These are phyloP conservation scores for Malassezia furfur DNA, from an alignment of 1,284 basidiomycete genomes.

Conservation along the genomic window DNA sequence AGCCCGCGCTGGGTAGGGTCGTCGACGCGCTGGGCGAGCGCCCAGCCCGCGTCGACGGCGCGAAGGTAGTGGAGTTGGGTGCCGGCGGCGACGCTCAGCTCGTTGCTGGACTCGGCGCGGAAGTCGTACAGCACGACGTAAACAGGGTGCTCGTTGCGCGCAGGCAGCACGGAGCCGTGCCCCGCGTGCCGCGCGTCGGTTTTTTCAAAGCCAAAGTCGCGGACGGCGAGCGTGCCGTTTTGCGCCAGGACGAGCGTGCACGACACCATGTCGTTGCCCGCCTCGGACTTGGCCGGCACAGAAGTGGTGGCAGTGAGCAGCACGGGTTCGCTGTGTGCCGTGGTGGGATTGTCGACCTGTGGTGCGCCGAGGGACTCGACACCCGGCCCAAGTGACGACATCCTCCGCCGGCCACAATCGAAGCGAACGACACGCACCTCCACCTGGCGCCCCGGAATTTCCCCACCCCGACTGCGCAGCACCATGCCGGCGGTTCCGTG, in stretches of 20 bases:
- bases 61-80: constrained; percentile 1
- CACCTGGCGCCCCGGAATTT: not conserved
- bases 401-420: not conserved
- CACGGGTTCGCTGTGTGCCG: not conserved
- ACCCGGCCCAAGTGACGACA: not conserved
- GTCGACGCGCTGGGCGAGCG: constrained; percentile 4
- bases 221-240: not conserved
- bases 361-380: not conserved
- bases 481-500: not conserved
- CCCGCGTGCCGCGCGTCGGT: constrained; percentile 8
- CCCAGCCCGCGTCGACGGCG: constrained; percentile 10
- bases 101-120: constrained; percentile 13
- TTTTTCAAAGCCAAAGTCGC: constrained; percentile 12
- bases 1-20: constrained; percentile 6
- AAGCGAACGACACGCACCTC: not conserved
- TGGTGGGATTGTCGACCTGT: not conserved
- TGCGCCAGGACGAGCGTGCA: not conserved
- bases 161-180: constrained; percentile 9
- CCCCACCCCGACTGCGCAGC: not conserved
- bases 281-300: no score
- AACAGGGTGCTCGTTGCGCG: not conserved
- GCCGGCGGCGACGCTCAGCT: constrained; percentile 14
- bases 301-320: no score
- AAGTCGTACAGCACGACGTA: constrained; percentile 15
- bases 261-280: not conserved